A percentile compares a stretch with the other conserved stretches of the same genome.
phyloP scores from a whole-genome alignment of 805 yeast species.

The Schizosaccharomyces cryophilus region DNA sequence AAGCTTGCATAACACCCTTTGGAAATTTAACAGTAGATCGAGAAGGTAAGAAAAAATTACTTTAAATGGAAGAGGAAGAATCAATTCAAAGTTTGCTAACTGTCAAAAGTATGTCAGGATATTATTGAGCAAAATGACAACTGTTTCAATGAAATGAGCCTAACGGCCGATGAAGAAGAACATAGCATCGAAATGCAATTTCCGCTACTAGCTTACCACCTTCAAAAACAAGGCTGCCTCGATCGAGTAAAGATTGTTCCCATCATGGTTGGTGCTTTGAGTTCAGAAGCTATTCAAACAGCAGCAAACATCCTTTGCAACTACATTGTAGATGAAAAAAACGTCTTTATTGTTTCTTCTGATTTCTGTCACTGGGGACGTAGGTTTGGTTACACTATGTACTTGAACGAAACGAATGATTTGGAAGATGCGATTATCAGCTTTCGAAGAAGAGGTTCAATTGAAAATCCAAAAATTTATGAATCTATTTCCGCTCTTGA shows the following conservation, averaged over 20 bases:
- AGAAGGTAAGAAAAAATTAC: slow-evolving; percentile 11
- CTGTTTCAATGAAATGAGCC: background rate
- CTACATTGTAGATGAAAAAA: slow-evolving; percentile 27
- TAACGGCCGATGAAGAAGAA: slow-evolving; percentile 48
- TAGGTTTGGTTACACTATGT: slow-evolving; percentile 34
- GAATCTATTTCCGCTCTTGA: slow-evolving; percentile 56
- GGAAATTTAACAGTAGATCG: slow-evolving; percentile 51
- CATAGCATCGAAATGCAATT: slow-evolving; percentile 90
- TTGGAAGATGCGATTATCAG: slow-evolving; percentile 9
- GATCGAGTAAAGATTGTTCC: slow-evolving; percentile 33
- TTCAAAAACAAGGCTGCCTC: slow-evolving; percentile 13
- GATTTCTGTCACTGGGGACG: slow-evolving; percentile 94
- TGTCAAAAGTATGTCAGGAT: background rate
- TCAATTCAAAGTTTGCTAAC: background rate
- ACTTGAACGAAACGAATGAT: slow-evolving; percentile 20
- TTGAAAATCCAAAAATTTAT: slow-evolving; percentile 24
- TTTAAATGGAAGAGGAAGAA: too few relatives aligned
- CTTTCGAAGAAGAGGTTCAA: slow-evolving; percentile 13
- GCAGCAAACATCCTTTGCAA: slow-evolving; percentile 28
- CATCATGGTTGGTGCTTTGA: slow-evolving; percentile 46
- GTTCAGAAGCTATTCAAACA: slow-evolving; percentile 19
- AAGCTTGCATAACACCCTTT: slow-evolving; percentile 51
- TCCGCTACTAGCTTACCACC: slow-evolving; percentile 35
- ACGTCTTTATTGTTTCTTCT: slow-evolving; percentile 56
- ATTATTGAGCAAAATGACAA: background rate